Evolutionary conservation across 1,284 basidiomycete species (phyloP).

Genomic region (Laetiporus sulphureus): DNA sequence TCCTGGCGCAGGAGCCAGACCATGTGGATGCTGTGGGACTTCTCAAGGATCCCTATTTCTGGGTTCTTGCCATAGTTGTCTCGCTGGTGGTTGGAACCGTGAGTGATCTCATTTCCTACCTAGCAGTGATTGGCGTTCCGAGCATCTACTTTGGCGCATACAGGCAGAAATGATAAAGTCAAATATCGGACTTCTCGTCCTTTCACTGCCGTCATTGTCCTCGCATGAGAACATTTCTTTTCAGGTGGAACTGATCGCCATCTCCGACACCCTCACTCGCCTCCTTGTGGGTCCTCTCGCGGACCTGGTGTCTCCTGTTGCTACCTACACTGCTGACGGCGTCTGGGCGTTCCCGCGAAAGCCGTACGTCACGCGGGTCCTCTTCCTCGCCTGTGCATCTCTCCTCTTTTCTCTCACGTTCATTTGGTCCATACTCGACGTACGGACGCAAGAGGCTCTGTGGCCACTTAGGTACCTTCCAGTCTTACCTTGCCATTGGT

Average conservation of each 20-base stretch:
- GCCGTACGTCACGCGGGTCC: constrained; percentile 51
- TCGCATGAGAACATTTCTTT: constrained; percentile 26
- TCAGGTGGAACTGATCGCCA: constrained; percentile 65
- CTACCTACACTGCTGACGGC: constrained; percentile 32
- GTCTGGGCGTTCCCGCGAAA: constrained; percentile 35
- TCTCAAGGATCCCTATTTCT: constrained; percentile 53
- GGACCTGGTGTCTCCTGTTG: constrained; percentile 60
- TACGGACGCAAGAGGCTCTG: constrained; percentile 41
- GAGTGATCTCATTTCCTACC: constrained; percentile 28
- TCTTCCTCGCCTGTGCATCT: constrained; percentile 47
- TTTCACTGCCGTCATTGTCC: constrained; percentile 39
- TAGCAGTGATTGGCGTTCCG: too few species aligned
- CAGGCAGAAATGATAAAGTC: constrained; percentile 79
- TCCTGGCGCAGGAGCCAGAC: constrained; percentile 23
- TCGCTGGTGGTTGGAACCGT: constrained; percentile 57
- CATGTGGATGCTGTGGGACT: constrained; percentile 37
- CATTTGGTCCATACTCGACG: constrained; percentile 42
- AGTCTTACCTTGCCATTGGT: too few species aligned
- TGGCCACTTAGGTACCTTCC: constrained; percentile 65
- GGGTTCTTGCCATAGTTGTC: constrained; percentile 40
- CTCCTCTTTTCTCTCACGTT: constrained; percentile 43
- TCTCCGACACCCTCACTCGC: constrained; percentile 67
- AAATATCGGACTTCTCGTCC: constrained; percentile 70
- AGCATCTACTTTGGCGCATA: background rate
- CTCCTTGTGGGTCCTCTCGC: constrained; percentile 62